These are phyloP conservation scores for Boletus semigastroideus DNA, from an alignment of 1,284 basidiomycete species.

Conservation along the genomic window DNA sequence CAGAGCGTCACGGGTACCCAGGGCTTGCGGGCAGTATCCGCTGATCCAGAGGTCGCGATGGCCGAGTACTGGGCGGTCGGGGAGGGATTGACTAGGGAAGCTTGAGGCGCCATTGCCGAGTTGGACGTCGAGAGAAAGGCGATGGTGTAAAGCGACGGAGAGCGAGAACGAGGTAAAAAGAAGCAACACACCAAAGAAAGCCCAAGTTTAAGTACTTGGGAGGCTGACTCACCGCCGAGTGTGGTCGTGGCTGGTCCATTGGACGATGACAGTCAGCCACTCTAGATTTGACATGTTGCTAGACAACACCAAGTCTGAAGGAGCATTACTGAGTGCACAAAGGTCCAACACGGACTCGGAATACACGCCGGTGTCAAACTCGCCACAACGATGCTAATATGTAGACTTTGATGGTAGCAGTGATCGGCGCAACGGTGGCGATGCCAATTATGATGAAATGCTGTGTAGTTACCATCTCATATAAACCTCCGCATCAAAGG, in stretches of 20 bases:
- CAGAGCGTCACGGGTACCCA: slow-evolving; percentile 16
- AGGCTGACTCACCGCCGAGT: too few relatives aligned
- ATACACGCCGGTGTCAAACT: too few relatives aligned
- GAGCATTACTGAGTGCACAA: too few relatives aligned
- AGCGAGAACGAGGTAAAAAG: slow-evolving; percentile 13
- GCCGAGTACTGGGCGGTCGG: slow-evolving; percentile 4
- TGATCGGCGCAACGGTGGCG: too few relatives aligned
- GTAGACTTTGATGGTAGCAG: too few relatives aligned
- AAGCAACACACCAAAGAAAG: slow-evolving; percentile 6
- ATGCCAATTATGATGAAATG: too few relatives aligned
- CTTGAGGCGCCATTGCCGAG: slow-evolving; percentile 29
- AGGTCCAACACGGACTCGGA: too few relatives aligned
- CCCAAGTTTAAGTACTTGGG: slow-evolving; percentile 15
- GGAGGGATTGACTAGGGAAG: neutral
- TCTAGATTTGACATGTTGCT: too few relatives aligned
- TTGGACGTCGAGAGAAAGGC: slow-evolving; percentile 1
- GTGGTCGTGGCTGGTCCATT: too few relatives aligned
- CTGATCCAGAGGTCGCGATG: neutral
- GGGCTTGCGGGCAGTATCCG: neutral
- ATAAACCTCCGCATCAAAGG: neutral
- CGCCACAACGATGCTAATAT: too few relatives aligned
- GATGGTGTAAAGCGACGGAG: slow-evolving; percentile 9
- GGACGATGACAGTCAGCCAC: too few relatives aligned
- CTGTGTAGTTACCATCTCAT: neutral
- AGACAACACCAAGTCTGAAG: too few relatives aligned